Evolutionary conservation across 2,329 filamentous ascomycete genomes (phyloP), one percentile per base, ranked within the genome.

Genomic region (Monosporascus sp.): DNA sequence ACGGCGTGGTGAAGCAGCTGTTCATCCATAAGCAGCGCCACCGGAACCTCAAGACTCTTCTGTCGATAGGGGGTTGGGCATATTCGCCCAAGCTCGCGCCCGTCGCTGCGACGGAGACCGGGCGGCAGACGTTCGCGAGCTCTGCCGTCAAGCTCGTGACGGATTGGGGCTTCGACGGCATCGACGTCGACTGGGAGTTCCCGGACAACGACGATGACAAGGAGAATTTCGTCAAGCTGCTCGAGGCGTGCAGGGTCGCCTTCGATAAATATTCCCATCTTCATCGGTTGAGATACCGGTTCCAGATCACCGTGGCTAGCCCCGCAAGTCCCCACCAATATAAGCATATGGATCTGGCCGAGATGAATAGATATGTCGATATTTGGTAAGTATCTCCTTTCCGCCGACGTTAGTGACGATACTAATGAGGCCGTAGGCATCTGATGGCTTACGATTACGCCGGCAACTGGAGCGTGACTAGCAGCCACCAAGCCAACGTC

Each of bases 31-130:
- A 95, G 76, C 86, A 91, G 71, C 73, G 78, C 60, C 83, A 95
- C 67, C 84, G 89, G 18, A 83, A 88, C 50, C 71, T 95, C 54
- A 95, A 95, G 70, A 78, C 87, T 1, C 73, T 94, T 17, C 78
- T 94, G 7, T 90, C 86, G 37, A 87, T 95, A 55, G 91, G 91
- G 38, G 91, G 91, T 17, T 94, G 86, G 84, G 88, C 84, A 0
- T 90, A 88, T 67, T 89, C 86, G 3, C 71, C 79, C 50, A 87
- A 88, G 61, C 90, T 93, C 65, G 76, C 82, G 1, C 72, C 74
- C 7, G 80, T 86, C 0, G 82, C 82, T 0, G 82, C 82, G n/a
- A 87, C 85, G 0, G 75, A 78, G 0, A 72, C 75, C 7, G 83
- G 86, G 7, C 80, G 89, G 14, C 72, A 74, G 55, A 78, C 59